Conservation (phyloP, 371 early-diverging fungal genomes). For the Neoconidiobolus thromboides region DNA sequence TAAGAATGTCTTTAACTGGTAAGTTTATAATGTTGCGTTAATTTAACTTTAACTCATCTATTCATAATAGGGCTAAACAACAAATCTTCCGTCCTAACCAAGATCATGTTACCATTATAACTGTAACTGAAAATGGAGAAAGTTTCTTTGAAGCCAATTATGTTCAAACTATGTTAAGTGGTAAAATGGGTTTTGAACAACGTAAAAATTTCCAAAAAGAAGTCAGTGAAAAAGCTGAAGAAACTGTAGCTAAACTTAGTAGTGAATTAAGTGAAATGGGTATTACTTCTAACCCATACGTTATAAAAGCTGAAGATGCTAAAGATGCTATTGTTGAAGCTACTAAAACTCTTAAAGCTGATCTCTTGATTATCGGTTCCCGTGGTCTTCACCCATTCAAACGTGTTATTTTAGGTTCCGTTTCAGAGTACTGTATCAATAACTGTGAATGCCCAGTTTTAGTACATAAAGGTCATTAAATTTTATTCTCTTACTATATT, state of each 20-base stretch:
- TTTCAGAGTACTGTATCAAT: slow-evolving; percentile 11
- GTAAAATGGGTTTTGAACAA: slow-evolving; percentile 6
- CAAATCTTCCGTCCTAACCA: slow-evolving; percentile 8
- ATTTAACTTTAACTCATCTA: background rate
- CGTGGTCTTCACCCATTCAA: slow-evolving; percentile 8
- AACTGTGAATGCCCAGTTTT: slow-evolving; percentile 9
- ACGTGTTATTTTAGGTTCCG: slow-evolving; percentile 9
- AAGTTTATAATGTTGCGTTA: background rate
- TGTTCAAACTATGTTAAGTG: slow-evolving; percentile 1
- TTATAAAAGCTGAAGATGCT: slow-evolving; percentile 8
- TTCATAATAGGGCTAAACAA: slow-evolving; percentile 2
- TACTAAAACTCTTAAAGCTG: slow-evolving; percentile 6
- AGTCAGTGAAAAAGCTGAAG: background rate
- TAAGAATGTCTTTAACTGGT: slow-evolving; percentile 10
- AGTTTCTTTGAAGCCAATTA: slow-evolving; percentile 3
- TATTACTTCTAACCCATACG: slow-evolving; percentile 3
- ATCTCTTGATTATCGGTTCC: slow-evolving; percentile 10
- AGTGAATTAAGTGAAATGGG: background rate
- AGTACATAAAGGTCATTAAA: slow-evolving; percentile 6
- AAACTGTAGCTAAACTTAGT: background rate
- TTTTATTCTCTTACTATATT: no score
- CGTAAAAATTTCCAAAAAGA: slow-evolving; percentile 6
- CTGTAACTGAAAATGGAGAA: slow-evolving; percentile 9
- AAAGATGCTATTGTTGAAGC: slow-evolving; percentile 7
- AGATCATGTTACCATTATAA: slow-evolving; percentile 10